A percentile compares a stretch with the other conserved stretches of the same genome.
phyloP scores from a whole-genome alignment of 805 yeast genomes.

The Candida multigemmis region DNA sequence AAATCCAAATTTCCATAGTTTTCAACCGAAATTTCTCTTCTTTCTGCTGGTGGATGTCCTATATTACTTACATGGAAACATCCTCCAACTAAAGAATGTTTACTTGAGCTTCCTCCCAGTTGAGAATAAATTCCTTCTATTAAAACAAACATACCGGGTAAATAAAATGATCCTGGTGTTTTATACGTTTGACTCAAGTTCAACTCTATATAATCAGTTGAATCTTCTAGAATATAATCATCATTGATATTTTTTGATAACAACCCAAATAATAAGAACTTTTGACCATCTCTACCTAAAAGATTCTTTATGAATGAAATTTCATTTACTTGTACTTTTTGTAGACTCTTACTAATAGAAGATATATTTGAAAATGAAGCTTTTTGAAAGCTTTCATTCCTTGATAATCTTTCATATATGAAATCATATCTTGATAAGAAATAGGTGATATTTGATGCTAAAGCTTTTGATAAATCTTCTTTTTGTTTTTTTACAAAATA shows the following conservation, averaged over 20 bases:
- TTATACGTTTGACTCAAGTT: conserved; percentile 56
- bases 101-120: conserved; percentile 34
- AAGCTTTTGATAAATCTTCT: conserved; percentile 8
- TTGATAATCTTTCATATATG: conserved; percentile 57
- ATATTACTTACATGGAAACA: conserved; percentile 65
- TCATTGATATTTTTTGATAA: conserved; percentile 57
- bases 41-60: conserved; percentile 85
- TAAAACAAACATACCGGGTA: conserved; percentile 68
- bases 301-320: conserved; percentile 76
- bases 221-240: conserved; percentile 71
- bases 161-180: conserved; percentile 55
- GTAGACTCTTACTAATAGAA: conserved; percentile 23
- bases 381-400: conserved; percentile 70
- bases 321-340: conserved; percentile 11
- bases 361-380: conserved; percentile 34
- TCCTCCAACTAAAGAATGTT: conserved; percentile 25
- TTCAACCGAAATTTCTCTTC: conserved; percentile 54
- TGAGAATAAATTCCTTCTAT: conserved; percentile 81
- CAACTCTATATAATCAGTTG: conserved; percentile 63
- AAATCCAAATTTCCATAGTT: conserved; percentile 77
- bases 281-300: conserved; percentile 72
- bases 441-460: conserved; percentile 22
- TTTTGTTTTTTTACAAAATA: conserved; percentile 16
- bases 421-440: conserved; percentile 52
- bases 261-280: conserved; percentile 73